Evolutionary conservation across 768 basidiomycete genomes (phyloP).

Genomic region (Termitomyces sp.): DNA sequence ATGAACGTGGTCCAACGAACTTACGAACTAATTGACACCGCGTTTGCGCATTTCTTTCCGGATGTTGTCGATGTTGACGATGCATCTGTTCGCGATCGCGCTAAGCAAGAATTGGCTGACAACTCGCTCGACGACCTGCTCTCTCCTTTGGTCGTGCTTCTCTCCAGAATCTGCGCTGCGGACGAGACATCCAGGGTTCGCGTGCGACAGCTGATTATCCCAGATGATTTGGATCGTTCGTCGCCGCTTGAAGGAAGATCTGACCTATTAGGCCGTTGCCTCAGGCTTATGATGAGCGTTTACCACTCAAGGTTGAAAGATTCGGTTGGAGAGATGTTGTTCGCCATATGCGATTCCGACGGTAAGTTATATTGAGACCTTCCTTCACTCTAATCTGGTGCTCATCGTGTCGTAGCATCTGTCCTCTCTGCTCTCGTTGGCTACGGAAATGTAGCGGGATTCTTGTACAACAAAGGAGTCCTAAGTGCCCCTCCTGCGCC

Average conservation of each 20-base stretch:
- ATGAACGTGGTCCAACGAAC: conserved; percentile 58
- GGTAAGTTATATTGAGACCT: conserved; percentile 22
- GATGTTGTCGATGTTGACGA: conserved; percentile 62
- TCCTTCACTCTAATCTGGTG: not conserved
- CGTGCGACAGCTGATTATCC: conserved; percentile 67
- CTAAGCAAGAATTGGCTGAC: conserved; percentile 43
- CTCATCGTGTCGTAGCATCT: conserved; percentile 36
- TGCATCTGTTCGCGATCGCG: conserved; percentile 45
- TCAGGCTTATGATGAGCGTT: conserved; percentile 72
- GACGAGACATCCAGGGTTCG: conserved; percentile 53
- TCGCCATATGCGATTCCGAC: conserved; percentile 75
- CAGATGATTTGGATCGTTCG: conserved; percentile 76
- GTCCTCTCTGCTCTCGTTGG: conserved; percentile 76
- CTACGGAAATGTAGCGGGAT: conserved; percentile 94
- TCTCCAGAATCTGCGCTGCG: conserved; percentile 65
- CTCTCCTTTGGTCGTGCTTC: conserved; percentile 69
- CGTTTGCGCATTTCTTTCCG: conserved; percentile 60
- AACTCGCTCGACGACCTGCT: conserved; percentile 72
- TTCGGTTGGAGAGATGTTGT: conserved; percentile 84
- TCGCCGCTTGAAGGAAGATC: conserved; percentile 66
- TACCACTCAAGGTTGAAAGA: conserved; percentile 72
- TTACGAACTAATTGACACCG: conserved; percentile 62
- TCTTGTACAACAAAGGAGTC: conserved; percentile 89
- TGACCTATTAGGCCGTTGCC: conserved; percentile 72
- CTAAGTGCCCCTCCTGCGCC: conserved; percentile 48